phyloP scores from a whole-genome alignment of 2,329 filamentous ascomycete genomes.

The Arthrinium phaeospermum region DNA sequence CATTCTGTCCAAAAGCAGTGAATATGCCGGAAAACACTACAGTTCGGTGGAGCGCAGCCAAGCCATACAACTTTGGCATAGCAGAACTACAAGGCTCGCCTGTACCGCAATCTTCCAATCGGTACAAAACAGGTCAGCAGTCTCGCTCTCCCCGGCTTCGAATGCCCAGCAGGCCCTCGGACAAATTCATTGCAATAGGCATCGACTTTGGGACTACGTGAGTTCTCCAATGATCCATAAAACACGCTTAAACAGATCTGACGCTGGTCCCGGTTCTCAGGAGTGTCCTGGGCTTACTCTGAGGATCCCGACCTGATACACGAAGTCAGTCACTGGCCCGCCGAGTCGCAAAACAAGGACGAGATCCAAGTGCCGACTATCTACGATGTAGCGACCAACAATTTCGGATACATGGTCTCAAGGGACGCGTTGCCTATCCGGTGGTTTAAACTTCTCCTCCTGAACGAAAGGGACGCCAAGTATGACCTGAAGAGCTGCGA shows the following conservation, averaged over 20 bases:
- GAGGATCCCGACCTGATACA: neutral
- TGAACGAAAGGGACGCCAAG: conserved; percentile 40
- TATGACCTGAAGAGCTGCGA: conserved; percentile 27
- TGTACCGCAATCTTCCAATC: neutral
- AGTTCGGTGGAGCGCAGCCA: no score
- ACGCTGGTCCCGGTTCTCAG: neutral
- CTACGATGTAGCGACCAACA: conserved; percentile 28
- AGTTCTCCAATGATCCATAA: neutral
- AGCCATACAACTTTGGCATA: no score
- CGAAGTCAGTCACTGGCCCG: conserved; percentile 39
- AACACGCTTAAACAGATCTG: no score
- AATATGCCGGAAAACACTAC: no score
- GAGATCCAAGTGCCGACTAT: conserved; percentile 40
- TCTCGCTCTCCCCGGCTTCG: neutral
- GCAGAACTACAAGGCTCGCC: no score
- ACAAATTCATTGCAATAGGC: neutral
- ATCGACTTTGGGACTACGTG: neutral
- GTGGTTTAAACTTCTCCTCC: conserved; percentile 51
- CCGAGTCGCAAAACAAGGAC: conserved; percentile 34
- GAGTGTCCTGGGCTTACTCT: neutral
- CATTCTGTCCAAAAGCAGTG: no score
- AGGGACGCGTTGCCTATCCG: conserved; percentile 30
- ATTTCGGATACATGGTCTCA: conserved; percentile 43
- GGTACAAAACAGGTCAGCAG: neutral
- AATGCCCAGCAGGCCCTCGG: neutral